Base-by-base conservation (phyloP, 1,284 basidiomycete genomes). In the Coniferiporia sulphurascens region DNA sequence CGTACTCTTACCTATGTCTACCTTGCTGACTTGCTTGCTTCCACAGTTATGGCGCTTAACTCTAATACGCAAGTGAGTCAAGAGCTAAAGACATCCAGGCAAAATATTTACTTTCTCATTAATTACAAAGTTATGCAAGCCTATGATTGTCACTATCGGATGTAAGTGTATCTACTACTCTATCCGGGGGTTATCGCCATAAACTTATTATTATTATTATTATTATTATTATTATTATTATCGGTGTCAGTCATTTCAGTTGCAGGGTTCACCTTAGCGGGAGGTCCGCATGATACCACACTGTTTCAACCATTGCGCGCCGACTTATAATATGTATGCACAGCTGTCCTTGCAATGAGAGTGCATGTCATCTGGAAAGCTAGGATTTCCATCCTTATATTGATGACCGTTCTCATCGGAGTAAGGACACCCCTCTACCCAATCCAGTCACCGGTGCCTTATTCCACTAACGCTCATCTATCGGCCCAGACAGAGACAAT, bases 281-380 rank as follows among this genome's bases (percentile, higher is more conserved):
- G 52, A 51, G 48, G 56, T 57, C 27, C 27, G 27, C 5, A 27
- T 5, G 27, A 27, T 27, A 27, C 5, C 27, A 27, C n/a, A n/a
- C n/a, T n/a, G n/a, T 27, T 27, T 2, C 27, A 27, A 27, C n/a
- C 17, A 41, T 15, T 35, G 21, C 8, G 12, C 7, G 4, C n/a
- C 19, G 38, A 21, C 12, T 8, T 27, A 44, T 15, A 12, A 9
- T 12, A n/a, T 9, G 17, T 19, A 12, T 3, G 17, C 21, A 44
- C 38, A 55, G 52, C 21, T 36, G 58, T 59, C n/a, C 32, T 59
- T 15, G 45, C 43, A n/a, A 49, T 59, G 22, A 46, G 58, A 32
- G 52, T 59, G 6, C 55, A 50, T 48, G 52, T 50, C 21, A 50
- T 59, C n/a, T 59, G 58, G 58, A 44, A 54, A 50, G 52, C 52